These are phyloP conservation scores for Adansonia digitata DNA, from an alignment of 345 rosid species.

Conservation along the genomic window DNA sequence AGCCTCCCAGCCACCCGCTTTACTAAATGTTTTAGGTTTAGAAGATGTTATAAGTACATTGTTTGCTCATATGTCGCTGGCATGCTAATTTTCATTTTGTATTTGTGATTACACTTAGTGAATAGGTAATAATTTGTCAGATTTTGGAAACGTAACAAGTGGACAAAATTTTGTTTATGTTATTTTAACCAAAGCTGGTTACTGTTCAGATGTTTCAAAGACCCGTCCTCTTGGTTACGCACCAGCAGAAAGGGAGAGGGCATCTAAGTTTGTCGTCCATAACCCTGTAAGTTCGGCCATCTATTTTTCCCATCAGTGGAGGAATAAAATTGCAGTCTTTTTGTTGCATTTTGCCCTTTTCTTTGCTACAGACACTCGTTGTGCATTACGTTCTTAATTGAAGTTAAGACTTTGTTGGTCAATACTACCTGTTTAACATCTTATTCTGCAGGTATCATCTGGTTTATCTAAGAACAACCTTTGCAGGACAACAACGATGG, in stretches of 20 bases:
- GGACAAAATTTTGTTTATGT: background rate
- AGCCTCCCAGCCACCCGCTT: background rate
- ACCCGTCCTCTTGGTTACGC: constrained; percentile 13
- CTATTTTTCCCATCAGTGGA: background rate
- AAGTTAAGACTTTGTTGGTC: constrained; percentile 1
- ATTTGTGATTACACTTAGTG: background rate
- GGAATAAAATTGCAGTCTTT: constrained; percentile 5
- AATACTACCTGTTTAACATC: constrained; percentile 1
- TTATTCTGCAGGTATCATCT: constrained; percentile 33
- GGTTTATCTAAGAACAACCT: constrained; percentile 27
- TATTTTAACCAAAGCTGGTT: constrained; percentile 6
- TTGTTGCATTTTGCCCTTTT: background rate
- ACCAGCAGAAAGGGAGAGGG: constrained; percentile 30
- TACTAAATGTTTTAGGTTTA: background rate
- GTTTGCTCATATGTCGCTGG: background rate
- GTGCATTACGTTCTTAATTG: background rate
- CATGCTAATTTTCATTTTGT: background rate
- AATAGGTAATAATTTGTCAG: background rate
- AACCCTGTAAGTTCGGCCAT: constrained; percentile 39
- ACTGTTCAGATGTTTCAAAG: constrained; percentile 47
- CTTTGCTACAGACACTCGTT: background rate
- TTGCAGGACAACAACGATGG: constrained; percentile 32
- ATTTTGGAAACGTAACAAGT: background rate
- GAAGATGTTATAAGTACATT: background rate
- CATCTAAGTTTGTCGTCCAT: constrained; percentile 23